phyloP scores from a whole-genome alignment of 148 eudicot species.

The Arbutus unedo region DNA sequence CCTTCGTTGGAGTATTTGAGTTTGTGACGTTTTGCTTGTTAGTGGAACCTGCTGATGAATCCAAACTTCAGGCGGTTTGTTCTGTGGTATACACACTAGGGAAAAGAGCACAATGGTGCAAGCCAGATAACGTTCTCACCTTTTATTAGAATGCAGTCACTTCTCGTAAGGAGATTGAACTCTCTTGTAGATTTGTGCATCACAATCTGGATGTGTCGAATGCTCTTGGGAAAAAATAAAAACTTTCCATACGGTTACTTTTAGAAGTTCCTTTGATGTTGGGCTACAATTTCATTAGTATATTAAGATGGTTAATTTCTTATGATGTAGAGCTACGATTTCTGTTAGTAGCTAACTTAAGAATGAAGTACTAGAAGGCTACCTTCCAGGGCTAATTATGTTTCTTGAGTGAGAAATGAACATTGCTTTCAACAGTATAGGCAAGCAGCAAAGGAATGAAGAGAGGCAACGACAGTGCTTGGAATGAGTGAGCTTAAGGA shows the following conservation, averaged over 20 bases:
- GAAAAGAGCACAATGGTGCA: background rate
- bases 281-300: background rate
- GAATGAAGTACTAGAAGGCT: background rate
- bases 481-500: background rate
- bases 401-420: background rate
- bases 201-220: background rate
- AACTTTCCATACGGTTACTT: background rate
- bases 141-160: too few species aligned
- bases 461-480: background rate
- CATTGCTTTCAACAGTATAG: background rate
- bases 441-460: background rate
- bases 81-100: background rate
- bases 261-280: background rate
- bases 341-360: background rate
- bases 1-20: background rate
- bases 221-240: background rate
- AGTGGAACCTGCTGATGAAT: background rate
- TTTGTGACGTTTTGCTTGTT: background rate
- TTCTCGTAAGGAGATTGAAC: background rate
- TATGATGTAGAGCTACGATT: background rate
- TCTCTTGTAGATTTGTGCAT: background rate
- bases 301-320: background rate
- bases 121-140: background rate
- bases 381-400: background rate
- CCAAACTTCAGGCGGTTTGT: background rate